Conservation (phyloP, 75 land plant species). For the Chamaecyparis obtusa region DNA sequence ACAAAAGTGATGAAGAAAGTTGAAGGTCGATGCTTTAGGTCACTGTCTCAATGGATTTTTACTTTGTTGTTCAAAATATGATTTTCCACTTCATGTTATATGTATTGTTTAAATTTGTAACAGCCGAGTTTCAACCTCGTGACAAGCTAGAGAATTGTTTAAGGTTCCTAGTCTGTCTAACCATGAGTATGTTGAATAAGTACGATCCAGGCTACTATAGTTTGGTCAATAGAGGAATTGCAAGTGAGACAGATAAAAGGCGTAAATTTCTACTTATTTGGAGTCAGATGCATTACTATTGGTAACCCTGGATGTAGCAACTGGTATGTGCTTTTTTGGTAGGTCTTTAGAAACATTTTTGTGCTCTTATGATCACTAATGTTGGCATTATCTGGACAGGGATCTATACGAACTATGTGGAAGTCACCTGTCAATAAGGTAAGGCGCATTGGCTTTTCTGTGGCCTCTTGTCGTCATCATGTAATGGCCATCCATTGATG, state of each 20-base stretch:
- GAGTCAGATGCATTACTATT: not conserved
- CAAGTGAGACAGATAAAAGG: not conserved
- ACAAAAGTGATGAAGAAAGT: too few species aligned
- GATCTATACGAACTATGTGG: not conserved
- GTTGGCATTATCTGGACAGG: not conserved
- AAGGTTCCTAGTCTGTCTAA: not conserved
- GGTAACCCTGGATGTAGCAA: not conserved
- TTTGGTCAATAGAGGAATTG: not conserved
- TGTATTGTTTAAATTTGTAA: too few species aligned
- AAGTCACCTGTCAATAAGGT: conserved; percentile 5
- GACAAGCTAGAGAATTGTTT: not conserved
- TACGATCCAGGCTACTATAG: not conserved
- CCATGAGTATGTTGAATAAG: not conserved
- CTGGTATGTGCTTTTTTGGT: not conserved
- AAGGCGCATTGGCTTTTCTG: not conserved
- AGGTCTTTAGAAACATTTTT: not conserved
- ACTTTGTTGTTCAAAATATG: too few species aligned
- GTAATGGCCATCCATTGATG: not conserved
- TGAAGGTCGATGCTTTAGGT: too few species aligned
- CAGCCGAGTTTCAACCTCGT: not conserved
- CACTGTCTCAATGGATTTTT: too few species aligned
- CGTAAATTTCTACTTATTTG: not conserved
- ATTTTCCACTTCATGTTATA: too few species aligned
- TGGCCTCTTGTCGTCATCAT: not conserved
- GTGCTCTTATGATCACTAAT: not conserved